phyloP scores from a whole-genome alignment of 805 yeast genomes.

The Kluyveromyces lactis region DNA sequence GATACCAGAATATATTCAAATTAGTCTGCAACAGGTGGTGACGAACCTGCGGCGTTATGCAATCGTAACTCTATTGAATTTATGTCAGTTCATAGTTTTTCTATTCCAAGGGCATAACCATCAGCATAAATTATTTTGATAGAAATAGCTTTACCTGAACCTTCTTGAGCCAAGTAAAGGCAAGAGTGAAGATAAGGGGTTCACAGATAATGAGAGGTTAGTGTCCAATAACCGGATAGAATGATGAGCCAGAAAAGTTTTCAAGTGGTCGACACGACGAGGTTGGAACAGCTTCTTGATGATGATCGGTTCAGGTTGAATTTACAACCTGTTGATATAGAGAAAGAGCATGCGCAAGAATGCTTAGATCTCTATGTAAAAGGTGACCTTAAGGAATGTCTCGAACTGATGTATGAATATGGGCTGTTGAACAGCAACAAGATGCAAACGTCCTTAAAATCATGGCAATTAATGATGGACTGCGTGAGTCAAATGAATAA shows the following conservation, averaged over 20 bases:
- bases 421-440: constrained; percentile 9
- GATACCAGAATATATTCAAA: too few relatives aligned
- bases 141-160: too few relatives aligned
- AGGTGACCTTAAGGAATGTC: constrained; percentile 16
- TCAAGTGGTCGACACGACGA: not conserved
- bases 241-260: constrained; percentile 1
- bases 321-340: not conserved
- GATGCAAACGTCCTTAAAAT: constrained; percentile 3
- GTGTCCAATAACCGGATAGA: not conserved
- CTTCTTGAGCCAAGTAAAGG: too few relatives aligned
- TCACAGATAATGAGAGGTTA: too few relatives aligned
- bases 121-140: too few relatives aligned
- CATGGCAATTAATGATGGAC: constrained; percentile 11
- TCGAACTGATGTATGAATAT: constrained; percentile 15
- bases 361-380: constrained; percentile 16
- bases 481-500: not conserved
- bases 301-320: constrained; percentile 12
- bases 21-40: too few relatives aligned
- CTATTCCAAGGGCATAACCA: too few relatives aligned
- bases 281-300: constrained; percentile 16
- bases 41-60: too few relatives aligned
- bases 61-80: too few relatives aligned
- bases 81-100: too few relatives aligned
- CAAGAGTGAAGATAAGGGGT: too few relatives aligned
- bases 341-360: constrained; percentile 6